Conservation (phyloP, 805 yeast genomes). For the Ogataea methanolica region DNA sequence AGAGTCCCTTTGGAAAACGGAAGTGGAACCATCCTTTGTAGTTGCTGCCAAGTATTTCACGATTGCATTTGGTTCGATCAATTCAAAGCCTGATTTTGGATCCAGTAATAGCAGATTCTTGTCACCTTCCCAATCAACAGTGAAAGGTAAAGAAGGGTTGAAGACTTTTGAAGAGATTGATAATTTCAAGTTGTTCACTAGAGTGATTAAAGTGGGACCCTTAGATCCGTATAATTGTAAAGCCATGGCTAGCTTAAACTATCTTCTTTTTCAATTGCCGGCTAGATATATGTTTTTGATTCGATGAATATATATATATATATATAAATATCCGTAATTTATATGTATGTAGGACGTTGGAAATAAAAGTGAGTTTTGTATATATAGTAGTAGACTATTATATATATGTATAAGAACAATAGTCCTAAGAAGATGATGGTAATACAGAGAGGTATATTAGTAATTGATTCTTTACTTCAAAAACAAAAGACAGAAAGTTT, state of each 20-base stretch:
- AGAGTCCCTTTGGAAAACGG: conserved; percentile 13
- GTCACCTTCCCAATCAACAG: conserved; percentile 19
- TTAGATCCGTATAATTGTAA: conserved; percentile 30
- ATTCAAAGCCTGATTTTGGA: conserved; percentile 39
- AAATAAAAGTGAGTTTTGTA: too few species aligned
- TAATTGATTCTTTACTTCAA: too few species aligned
- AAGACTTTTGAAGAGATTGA: conserved; percentile 37
- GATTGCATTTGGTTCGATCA: conserved; percentile 65
- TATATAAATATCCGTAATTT: too few species aligned
- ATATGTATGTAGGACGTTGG: too few species aligned
- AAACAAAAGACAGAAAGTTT: too few species aligned
- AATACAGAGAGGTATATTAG: too few species aligned
- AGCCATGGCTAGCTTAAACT: conserved; percentile 12
- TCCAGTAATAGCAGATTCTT: conserved; percentile 24
- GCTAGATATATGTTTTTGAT: neutral
- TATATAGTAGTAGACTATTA: too few species aligned
- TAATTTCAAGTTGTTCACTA: conserved; percentile 39
- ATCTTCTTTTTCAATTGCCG: neutral
- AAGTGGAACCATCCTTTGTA: conserved; percentile 9
- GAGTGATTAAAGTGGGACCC: conserved; percentile 24
- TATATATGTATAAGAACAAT: too few species aligned
- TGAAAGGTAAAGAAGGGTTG: conserved; percentile 24
- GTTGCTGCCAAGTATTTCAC: conserved; percentile 53
- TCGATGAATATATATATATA: too few species aligned
- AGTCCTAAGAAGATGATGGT: too few species aligned